Percentiles rank a stretch among this genome's conserved stretches.
phyloP scores from a whole-genome alignment of 176 grass and related monocot species.

The Puya raimondii region DNA sequence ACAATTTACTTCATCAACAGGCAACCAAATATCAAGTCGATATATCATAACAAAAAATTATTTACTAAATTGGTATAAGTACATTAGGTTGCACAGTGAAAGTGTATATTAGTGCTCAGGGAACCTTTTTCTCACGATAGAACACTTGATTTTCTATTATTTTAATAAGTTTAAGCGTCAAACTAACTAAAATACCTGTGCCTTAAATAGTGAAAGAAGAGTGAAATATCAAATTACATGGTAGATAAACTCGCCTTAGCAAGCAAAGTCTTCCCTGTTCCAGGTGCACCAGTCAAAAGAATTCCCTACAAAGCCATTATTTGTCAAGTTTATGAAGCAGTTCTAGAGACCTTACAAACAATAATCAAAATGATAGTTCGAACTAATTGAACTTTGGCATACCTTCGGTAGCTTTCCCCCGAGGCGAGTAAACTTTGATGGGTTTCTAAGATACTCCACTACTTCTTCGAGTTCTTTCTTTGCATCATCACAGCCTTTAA shows the following conservation, averaged over 20 bases:
- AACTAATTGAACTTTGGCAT: conserved; percentile 18
- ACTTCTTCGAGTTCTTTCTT: conserved; percentile 98
- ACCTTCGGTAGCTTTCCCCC: conserved; percentile 98
- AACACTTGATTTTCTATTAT: no score
- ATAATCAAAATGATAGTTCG: background rate
- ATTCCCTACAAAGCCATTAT: conserved; percentile 57
- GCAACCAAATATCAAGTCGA: no score
- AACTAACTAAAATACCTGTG: background rate
- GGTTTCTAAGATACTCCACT: conserved; percentile 96
- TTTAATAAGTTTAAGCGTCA: no score
- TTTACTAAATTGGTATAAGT: no score
- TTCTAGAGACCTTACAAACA: background rate
- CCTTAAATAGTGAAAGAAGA: background rate
- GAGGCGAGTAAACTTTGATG: conserved; percentile 90
- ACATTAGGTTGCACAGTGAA: no score
- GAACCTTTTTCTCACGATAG: no score
- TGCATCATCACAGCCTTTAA: conserved; percentile 98
- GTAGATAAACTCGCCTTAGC: conserved; percentile 52
- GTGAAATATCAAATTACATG: background rate
- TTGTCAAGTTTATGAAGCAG: conserved; percentile 14
- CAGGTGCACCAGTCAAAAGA: conserved; percentile 92
- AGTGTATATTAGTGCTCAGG: no score
- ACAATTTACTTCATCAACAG: no score
- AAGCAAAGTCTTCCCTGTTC: conserved; percentile 89
- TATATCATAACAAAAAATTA: no score